A percentile compares a stretch with the other conserved stretches of the same genome.
These are phyloP conservation scores for Sporopachydermia cereana DNA, from an alignment of 1,139 yeast genomes.

Conservation along the genomic window DNA sequence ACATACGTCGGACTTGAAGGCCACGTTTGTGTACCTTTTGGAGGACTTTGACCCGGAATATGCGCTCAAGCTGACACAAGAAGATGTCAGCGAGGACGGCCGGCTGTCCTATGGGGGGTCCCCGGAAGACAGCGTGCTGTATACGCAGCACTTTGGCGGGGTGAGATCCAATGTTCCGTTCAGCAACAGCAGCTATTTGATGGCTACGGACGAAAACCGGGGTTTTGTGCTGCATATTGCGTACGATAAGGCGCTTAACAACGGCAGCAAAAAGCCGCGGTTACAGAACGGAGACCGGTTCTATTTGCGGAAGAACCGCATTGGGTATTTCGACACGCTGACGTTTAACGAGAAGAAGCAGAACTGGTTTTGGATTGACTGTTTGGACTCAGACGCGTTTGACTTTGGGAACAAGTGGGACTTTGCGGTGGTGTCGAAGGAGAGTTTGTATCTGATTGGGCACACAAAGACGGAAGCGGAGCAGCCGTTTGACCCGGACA, in stretches of 20 bases:
- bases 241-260: neutral
- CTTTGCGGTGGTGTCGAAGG: neutral
- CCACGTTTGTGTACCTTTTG: conserved; percentile 4
- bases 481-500: conserved; percentile 2
- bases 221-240: conserved; percentile 3
- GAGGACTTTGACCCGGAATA: neutral
- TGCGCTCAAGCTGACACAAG: neutral
- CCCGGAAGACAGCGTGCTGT: neutral
- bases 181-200: neutral
- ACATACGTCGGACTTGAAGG: conserved; percentile 1
- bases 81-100: neutral
- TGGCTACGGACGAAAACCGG: conserved; percentile 1
- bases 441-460: neutral
- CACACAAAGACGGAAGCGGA: neutral
- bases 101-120: conserved; percentile 1
- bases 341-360: conserved; percentile 1
- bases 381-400: neutral
- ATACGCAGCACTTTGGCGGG: conserved; percentile 1
- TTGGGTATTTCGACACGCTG: conserved; percentile 4
- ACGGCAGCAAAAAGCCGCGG: neutral
- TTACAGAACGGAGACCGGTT: neutral
- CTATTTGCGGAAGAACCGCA: neutral
- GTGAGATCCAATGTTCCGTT: neutral
- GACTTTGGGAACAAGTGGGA: conserved; percentile 2
- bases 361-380: conserved; percentile 5